Base-by-base conservation (phyloP, 305 asterid genomes). In the Plantago coronopus region DNA sequence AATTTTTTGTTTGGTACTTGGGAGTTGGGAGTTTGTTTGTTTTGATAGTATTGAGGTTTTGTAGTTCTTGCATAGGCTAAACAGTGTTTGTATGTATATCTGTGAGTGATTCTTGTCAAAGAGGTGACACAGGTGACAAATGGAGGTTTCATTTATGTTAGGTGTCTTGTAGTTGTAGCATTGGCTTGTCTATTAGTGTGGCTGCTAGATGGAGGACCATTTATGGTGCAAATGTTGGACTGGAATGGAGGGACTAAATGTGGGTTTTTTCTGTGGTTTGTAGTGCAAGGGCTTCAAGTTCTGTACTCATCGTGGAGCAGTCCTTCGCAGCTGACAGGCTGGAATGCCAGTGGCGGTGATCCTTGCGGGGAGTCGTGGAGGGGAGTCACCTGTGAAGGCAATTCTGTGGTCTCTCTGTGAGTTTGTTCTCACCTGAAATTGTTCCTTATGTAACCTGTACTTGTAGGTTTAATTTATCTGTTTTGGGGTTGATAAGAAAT, bases 331-430 rank as follows among this genome's bases (percentile, higher is more conserved):
- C 81, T 91, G 69, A 76, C 85, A 25, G 77, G 87, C 67, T 91
- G 97, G 98, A 86, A 80, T 72, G 54, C 95, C 3, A 86, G 64
- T 62, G 96, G 97, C 4, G 96, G 95, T 2, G 98, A 91, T 81
- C 98, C 98, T 14, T 91, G 98, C 70, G 94, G 83, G 48, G 98
- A 89, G 76, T 85, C 91, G 13, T 89, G 98, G 98, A 83, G 59
- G 64, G 98, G 97, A 72, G 69, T 91, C 47, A 76, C 77, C 3
- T 91, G 98, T 67, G 83, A 77, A 74, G 96, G 87, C 21, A 76
- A 94, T 65, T 77, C 88, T 37, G 81, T 93, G 66, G 81, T 81
- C 38, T 83, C 93, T 27, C 57, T 93, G 98, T 93, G 71, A 84
- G 91, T 82, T 62, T 55, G 46, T 63, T 64, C 19, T 10, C 60